Evolutionary conservation across 2,329 filamentous ascomycete genomes (phyloP), one percentile per base, ranked within the genome.

Genomic region (Aotearoamyces nothofagi): DNA sequence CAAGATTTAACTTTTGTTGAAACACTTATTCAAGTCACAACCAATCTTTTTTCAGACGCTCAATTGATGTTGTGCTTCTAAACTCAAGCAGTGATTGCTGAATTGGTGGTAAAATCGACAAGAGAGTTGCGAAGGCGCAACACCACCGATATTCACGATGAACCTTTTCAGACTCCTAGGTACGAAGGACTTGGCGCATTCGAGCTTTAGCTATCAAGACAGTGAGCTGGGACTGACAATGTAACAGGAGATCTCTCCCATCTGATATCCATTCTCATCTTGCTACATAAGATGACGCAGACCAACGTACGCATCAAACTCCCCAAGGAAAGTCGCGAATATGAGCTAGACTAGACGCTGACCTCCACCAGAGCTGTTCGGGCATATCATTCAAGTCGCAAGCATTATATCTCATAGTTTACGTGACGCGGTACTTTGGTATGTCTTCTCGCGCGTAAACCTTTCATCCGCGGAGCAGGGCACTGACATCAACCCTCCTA

Each of bases 331-430:
- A 26, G 25, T 38, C 42, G 27, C 43, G 37, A 17, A 29, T 38
- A 44, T 27, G 41, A 10, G 23, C 13, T 4, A 33, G 29, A 27
- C 22, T 31, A 17, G 26, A 35, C 45, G 35, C 44, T 47, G 37
- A 20, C 35, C 14, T 26, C 16, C 26, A 31, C n/a, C 51, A 94
- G 87, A 94, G 86, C 64, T 93, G 86, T 54, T 78, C 87, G 23
- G 90, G 90, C 45, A 87, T 98, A 56, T 98, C 90, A 10, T 96
- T 98, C 69, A 98, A 98, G 56, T 94, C 87, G 37, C 90, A 98
- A 66, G 82, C 77, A 28, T 69, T 98, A 33, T 98, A 98, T 58
- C 64, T 96, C 42, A 61, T 93, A 24, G 90, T 98, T 46, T 98
- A 98, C 56, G 53, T 92, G 24, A 92, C 86, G 37, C 73, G 90